Evolutionary conservation across 208 protist genomes (phyloP).

Genomic region (Crithidia expoeki): DNA sequence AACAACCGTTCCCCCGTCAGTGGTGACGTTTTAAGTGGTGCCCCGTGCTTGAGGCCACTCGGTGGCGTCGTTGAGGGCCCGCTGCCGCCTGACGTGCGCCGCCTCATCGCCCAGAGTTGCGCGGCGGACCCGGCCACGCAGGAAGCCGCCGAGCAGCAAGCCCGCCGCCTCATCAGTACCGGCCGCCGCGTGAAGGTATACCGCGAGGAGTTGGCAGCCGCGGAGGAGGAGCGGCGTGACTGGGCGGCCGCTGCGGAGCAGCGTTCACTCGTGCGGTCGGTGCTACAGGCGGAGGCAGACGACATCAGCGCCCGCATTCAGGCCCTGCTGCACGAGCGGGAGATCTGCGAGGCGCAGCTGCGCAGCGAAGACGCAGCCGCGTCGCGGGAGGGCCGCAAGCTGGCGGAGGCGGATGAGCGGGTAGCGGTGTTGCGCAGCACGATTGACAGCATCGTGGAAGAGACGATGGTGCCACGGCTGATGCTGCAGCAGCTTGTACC

Average conservation of each 20-base stretch:
- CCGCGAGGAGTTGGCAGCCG: conserved; percentile 74
- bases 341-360: conserved; percentile 72
- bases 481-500: conserved; percentile 78
- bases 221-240: conserved; percentile 68
- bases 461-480: conserved; percentile 55
- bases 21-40: neutral
- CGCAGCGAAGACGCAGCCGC: conserved; percentile 38
- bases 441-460: conserved; percentile 68
- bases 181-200: conserved; percentile 79
- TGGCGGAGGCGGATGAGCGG: conserved; percentile 65
- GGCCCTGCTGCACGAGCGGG: conserved; percentile 58
- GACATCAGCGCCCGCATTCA: conserved; percentile 72
- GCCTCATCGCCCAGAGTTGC: conserved; percentile 63
- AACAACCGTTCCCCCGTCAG: too few species aligned
- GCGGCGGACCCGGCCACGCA: conserved; percentile 1
- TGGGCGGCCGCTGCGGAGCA: conserved; percentile 52
- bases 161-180: conserved; percentile 80
- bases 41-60: too few species aligned
- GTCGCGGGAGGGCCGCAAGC: conserved; percentile 43
- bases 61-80: conserved; percentile 56
- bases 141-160: conserved; percentile 76
- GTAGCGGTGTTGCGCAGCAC: conserved; percentile 58
- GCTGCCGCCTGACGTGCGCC: conserved; percentile 73
- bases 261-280: conserved; percentile 46
- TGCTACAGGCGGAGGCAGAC: conserved; percentile 51